Percentiles rank a stretch among this genome's conserved stretches.
phyloP scores from a whole-genome alignment of 2,329 filamentous ascomycete genomes.

The Pseudogymnoascus sp. region DNA sequence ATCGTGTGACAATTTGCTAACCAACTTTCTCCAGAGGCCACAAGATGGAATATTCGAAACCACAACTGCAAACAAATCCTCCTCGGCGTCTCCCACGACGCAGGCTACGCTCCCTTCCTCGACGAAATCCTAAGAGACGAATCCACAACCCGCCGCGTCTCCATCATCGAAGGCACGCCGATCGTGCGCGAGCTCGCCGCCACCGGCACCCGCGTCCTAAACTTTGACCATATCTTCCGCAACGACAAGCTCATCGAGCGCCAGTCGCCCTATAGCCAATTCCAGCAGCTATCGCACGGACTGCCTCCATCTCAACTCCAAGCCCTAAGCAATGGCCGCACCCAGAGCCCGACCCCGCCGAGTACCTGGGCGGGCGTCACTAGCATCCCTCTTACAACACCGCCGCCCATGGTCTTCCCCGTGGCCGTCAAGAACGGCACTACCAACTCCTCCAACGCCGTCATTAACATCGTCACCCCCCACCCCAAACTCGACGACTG shows the following conservation, averaged over 20 bases:
- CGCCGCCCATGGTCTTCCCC: constrained; percentile 15
- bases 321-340: constrained; percentile 11
- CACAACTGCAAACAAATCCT: constrained; percentile 55
- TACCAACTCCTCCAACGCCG: constrained; percentile 13
- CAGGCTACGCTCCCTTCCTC: constrained; percentile 53
- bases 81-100: constrained; percentile 55
- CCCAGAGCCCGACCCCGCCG: constrained; percentile 14
- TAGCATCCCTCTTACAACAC: constrained; percentile 20
- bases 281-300: constrained; percentile 7
- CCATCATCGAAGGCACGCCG: constrained; percentile 47
- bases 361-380: constrained; percentile 28
- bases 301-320: neutral
- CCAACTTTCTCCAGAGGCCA: constrained; percentile 25
- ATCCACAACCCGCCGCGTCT: constrained; percentile 37
- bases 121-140: constrained; percentile 46
- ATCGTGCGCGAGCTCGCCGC: constrained; percentile 42
- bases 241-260: constrained; percentile 43
- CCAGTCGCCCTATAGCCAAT: constrained; percentile 20
- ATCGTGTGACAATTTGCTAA: neutral
- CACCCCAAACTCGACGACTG: constrained; percentile 31
- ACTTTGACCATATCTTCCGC: constrained; percentile 47
- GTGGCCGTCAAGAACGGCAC: constrained; percentile 17
- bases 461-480: constrained; percentile 7
- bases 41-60: constrained; percentile 52
- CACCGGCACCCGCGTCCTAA: constrained; percentile 41